Conservation (phyloP, 2,329 filamentous ascomycete genomes). For the Akanthomyces muscarius region DNA sequence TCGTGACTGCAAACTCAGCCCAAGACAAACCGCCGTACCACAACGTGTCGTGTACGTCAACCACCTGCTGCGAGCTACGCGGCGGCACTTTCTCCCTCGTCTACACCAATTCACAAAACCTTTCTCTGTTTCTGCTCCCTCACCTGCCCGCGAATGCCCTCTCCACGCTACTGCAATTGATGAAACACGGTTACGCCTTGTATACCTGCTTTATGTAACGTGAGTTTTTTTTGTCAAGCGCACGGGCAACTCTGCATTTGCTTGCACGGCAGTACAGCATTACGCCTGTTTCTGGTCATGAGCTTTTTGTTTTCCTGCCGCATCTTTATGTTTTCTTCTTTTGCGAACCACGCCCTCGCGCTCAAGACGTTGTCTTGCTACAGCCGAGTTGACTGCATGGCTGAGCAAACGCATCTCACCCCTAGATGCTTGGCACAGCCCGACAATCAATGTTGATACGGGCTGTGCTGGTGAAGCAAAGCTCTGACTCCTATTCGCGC, state of each 20-base stretch:
- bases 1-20: constrained; percentile 11
- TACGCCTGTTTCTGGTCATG: background rate
- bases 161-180: background rate
- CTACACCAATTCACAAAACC: background rate
- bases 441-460: background rate
- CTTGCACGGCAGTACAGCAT: background rate
- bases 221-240: constrained; percentile 10
- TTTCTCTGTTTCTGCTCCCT: background rate
- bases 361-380: background rate
- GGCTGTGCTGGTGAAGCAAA: background rate
- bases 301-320: background rate
- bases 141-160: background rate
- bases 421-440: background rate
- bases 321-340: background rate
- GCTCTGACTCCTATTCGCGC: background rate
- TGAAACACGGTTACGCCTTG: constrained; percentile 7
- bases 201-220: constrained; percentile 12
- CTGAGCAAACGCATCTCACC: background rate
- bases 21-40: constrained; percentile 1
- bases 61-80: background rate
- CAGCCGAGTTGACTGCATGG: background rate
- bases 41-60: background rate
- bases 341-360: background rate
- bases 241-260: background rate
- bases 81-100: background rate